Evolutionary conservation across 176 grass and related monocot genomes (phyloP), one percentile per base, ranked within the genome.

Genomic region (Carex scoparia): DNA sequence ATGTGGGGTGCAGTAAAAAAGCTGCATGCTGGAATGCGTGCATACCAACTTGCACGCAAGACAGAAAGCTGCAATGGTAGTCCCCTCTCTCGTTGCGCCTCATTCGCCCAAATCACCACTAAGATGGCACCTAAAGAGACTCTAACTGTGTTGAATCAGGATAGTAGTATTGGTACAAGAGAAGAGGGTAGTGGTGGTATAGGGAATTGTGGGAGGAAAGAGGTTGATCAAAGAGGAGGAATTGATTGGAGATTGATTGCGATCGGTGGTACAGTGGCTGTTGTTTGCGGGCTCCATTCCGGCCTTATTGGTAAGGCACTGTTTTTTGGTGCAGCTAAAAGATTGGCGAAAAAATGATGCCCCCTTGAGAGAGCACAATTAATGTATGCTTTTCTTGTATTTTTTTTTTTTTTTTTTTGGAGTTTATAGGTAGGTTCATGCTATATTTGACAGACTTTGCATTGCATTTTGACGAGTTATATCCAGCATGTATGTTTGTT

Each of bases 1-100:
- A 99, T 99, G 96, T 99, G 96, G 96, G 93, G 93, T 77, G 96
- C 96, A 67, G 93, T 99, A 12, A 94, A 95, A 83, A 99, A 89
- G 75, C 84, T 99, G 65, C 96, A 99, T 60, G 90, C 91, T 1
- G 96, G 96, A 11, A 90, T 99, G 79, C 89, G 96, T 88, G 86
- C 88, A 4, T 99, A 99, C 72, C 96, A 99, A 85, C 73, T 86
- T 64, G 87, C 86, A 65, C 91, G 89, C 75, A 61, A 49, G 49
- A 56, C 82, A 55, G 92, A 91, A 38, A 81, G 67, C 57, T 83
- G 78, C 69, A 53, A 38, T 10, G 42, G 61, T 15, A 66, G 7
- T 56, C 38, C 61, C 19, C 81, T 86, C 37, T 98, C 95, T 40
- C 85, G 79, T 40, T 89, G 86, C 18, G 81, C 90, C 38, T 74